Conservation (phyloP, 768 basidiomycete genomes). For the Auriculariales sp. region DNA sequence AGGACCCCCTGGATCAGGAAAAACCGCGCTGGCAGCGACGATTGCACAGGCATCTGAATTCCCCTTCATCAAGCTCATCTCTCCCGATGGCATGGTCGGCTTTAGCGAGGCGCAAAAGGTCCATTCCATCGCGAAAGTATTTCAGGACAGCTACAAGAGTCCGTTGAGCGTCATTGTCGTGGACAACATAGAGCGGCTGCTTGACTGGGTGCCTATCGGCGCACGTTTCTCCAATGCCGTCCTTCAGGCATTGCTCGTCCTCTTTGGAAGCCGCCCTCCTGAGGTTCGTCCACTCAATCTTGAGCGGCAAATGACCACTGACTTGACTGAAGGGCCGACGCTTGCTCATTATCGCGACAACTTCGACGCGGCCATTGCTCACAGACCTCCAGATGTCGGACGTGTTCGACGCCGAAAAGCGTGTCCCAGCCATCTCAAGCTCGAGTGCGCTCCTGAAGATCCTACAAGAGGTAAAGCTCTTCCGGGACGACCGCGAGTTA, state of each 20-base stretch:
- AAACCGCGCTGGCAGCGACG: slow-evolving; percentile 86
- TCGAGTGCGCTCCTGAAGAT: slow-evolving; percentile 62
- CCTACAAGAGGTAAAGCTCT: slow-evolving; percentile 65
- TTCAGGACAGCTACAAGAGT: slow-evolving; percentile 93
- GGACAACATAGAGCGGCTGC: slow-evolving; percentile 82
- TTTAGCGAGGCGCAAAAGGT: slow-evolving; percentile 90
- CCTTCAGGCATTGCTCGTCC: slow-evolving; percentile 76
- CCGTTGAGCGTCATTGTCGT: slow-evolving; percentile 92
- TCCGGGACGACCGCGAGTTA: slow-evolving; percentile 40
- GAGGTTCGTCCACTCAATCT: slow-evolving; percentile 33
- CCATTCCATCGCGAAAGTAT: slow-evolving; percentile 78
- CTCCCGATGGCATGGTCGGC: slow-evolving; percentile 94
- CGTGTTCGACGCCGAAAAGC: slow-evolving; percentile 75
- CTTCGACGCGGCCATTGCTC: slow-evolving; percentile 75
- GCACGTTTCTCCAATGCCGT: slow-evolving; percentile 93
- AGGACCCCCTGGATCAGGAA: slow-evolving; percentile 76
- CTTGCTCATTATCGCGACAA: slow-evolving; percentile 81
- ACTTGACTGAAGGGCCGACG: slow-evolving; percentile 58
- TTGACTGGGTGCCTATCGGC: slow-evolving; percentile 96
- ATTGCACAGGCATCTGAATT: slow-evolving; percentile 89
- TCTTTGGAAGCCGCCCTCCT: slow-evolving; percentile 80
- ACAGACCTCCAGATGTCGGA: slow-evolving; percentile 82
- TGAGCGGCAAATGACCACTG: slow-evolving; percentile 3
- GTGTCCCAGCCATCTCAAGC: slow-evolving; percentile 66
- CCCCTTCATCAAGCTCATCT: slow-evolving; percentile 95